Percentiles rank a stretch among this genome's conserved stretches.
These are phyloP conservation scores for Cladorrhinum samala DNA, from an alignment of 495 filamentous ascomycete genomes.

Conservation along the genomic window DNA sequence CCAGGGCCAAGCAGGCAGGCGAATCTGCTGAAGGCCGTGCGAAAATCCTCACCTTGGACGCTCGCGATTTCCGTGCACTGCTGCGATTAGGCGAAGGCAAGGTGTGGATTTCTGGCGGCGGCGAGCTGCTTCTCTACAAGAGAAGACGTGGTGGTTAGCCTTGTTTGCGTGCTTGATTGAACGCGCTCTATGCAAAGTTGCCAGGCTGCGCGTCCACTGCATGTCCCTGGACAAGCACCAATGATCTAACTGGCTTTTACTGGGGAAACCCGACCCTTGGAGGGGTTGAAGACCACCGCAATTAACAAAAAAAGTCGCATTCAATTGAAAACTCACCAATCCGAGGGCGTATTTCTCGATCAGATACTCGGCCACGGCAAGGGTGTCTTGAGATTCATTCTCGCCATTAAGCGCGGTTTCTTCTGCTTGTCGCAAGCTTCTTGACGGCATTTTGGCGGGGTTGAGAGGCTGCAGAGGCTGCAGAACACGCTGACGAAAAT, in stretches of 20 bases:
- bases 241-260: too few species aligned
- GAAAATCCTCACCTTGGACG: conserved; percentile 3
- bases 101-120: conserved; percentile 8
- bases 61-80: neutral
- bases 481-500: too few species aligned
- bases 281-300: neutral
- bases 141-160: conserved; percentile 10
- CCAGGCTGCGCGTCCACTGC: neutral
- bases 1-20: conserved; percentile 14
- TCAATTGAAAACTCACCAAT: conserved; percentile 16
- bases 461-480: too few species aligned
- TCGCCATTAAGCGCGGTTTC: conserved; percentile 12
- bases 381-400: conserved; percentile 27
- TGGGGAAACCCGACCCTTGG: neutral
- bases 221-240: neutral
- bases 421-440: conserved; percentile 18
- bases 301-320: too few species aligned
- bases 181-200: neutral
- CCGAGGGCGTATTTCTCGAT: conserved; percentile 18
- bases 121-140: conserved; percentile 26
- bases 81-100: conserved; percentile 6
- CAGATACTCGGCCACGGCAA: conserved; percentile 18
- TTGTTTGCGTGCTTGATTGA: neutral
- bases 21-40: conserved; percentile 1
- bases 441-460: conserved; percentile 5